Conservation (phyloP, 495 filamentous ascomycete species). For the Penicillium psychrofluorescens region DNA sequence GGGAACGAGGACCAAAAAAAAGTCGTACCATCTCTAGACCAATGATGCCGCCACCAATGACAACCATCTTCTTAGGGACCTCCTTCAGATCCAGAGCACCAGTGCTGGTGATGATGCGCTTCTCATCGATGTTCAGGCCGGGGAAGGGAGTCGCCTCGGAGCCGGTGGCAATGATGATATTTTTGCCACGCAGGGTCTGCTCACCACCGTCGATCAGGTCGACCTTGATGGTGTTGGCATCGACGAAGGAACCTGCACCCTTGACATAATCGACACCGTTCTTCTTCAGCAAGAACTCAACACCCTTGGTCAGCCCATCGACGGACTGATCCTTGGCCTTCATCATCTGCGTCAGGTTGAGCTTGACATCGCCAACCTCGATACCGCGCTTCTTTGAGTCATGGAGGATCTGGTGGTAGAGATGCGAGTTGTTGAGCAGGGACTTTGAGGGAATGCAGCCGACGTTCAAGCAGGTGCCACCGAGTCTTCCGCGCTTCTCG, state of each 20-base stretch:
- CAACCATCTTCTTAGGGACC: conserved; percentile 95
- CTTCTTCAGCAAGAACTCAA: conserved; percentile 98
- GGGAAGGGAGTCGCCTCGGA: conserved; percentile 94
- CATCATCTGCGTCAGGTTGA: conserved; percentile 94
- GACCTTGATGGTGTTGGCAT: conserved; percentile 88
- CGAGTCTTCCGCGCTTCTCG: conserved; percentile 93
- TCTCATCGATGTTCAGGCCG: conserved; percentile 91
- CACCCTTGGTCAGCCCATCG: conserved; percentile 83
- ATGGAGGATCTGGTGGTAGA: conserved; percentile 96
- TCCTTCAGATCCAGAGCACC: conserved; percentile 82
- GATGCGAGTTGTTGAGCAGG: conserved; percentile 97
- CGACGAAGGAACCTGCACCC: conserved; percentile 78
- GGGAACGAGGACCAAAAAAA: not conserved
- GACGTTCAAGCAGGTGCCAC: conserved; percentile 97
- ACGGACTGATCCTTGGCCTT: conserved; percentile 95
- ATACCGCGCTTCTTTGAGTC: conserved; percentile 97
- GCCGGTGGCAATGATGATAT: conserved; percentile 95
- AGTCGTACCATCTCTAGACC: conserved; percentile 84
- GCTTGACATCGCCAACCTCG: conserved; percentile 90
- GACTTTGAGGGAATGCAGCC: conserved; percentile 99
- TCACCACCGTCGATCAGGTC: conserved; percentile 86
- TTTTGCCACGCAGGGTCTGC: conserved; percentile 77
- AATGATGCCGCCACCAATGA: conserved; percentile 98
- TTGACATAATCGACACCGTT: conserved; percentile 96
- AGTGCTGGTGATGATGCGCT: conserved; percentile 93